Percentiles rank a stretch among this genome's conserved stretches.
Evolutionary conservation across 345 rosid genomes (phyloP).

Genomic region (Combretum micranthum): DNA sequence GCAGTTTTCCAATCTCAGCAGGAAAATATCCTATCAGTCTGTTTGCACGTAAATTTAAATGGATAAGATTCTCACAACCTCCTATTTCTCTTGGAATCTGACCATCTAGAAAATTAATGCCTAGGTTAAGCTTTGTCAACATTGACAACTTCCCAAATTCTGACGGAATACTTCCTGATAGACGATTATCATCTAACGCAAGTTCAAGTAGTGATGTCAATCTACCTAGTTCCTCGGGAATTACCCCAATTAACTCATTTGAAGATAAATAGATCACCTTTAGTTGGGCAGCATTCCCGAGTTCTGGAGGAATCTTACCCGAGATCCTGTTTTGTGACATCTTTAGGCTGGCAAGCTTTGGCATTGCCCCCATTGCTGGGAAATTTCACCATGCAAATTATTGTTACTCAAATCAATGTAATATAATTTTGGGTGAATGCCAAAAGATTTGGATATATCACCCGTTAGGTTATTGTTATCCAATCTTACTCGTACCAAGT

Average conservation of each 20-base stretch:
- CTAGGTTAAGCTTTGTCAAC: conserved; percentile 11
- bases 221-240: conserved; percentile 23
- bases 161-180: conserved; percentile 17
- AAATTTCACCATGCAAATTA: conserved; percentile 20
- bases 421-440: conserved; percentile 15
- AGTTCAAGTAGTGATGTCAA: conserved; percentile 5
- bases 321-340: conserved; percentile 16
- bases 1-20: not conserved
- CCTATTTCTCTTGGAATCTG: conserved; percentile 16
- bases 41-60: conserved; percentile 30
- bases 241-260: conserved; percentile 17
- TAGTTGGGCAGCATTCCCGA: conserved; percentile 13
- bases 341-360: not conserved
- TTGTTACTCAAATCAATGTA: conserved; percentile 16
- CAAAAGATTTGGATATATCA: conserved; percentile 21
- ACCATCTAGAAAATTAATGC: conserved; percentile 16
- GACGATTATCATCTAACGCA: conserved; percentile 8
- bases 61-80: not conserved
- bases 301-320: conserved; percentile 21
- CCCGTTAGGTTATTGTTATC: conserved; percentile 20
- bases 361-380: conserved; percentile 16
- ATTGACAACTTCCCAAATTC: conserved; percentile 10
- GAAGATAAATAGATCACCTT: conserved; percentile 23
- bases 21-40: conserved; percentile 18
- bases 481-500: conserved; percentile 18